Base-by-base conservation (phyloP, 306 rosid species). In the Ceratonia siliqua region DNA sequence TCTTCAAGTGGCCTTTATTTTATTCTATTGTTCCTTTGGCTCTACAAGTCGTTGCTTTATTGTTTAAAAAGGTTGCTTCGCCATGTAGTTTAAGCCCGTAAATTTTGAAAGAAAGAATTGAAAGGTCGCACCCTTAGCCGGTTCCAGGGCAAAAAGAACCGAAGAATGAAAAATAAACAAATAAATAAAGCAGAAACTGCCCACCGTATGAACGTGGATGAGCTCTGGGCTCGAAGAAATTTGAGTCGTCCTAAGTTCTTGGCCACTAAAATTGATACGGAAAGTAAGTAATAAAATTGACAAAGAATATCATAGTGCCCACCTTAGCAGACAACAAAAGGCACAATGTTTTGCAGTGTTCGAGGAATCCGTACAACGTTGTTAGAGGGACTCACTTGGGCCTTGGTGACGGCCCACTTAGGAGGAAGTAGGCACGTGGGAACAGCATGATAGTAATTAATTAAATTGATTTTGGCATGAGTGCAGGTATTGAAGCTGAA, bases 161-260 rank as follows among this genome's bases (percentile, higher is more conserved):
- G 21, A 66, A 55, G 62, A 42, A 54, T 10, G 6, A 30, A 56
- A 70, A 3, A 14, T 38, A 2, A 43, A 6, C 25, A 20, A 50
- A 52, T 72, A 30, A 35, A 28, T 15, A 79, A 79, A 54, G 56
- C 30, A 10, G 54, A 39, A 61, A 52, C 52, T 72, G 81, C 84
- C 87, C 87, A 84, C 85, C 79, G 72, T 39, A 56, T 32, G 88
- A 84, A 91, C 79, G 78, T 78, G 85, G 70, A 87, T 72, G 72
- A 84, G 91, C 91, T 78, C 91, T 74, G 59, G 91, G 90, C 89
- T 87, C 91, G 84, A 87, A 88, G 84, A 77, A 72, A 72, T 39
- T 78, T 62, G 68, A 58, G 1, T 66, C 36, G 18, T 76, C 78
- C 82, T 81, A 8, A 81, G 70, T 75, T 70, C 56, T 83, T 61